These are phyloP conservation scores for Gaertneriomyces sp. DNA, from an alignment of 192 early-diverging fungal genomes.

Conservation along the genomic window DNA sequence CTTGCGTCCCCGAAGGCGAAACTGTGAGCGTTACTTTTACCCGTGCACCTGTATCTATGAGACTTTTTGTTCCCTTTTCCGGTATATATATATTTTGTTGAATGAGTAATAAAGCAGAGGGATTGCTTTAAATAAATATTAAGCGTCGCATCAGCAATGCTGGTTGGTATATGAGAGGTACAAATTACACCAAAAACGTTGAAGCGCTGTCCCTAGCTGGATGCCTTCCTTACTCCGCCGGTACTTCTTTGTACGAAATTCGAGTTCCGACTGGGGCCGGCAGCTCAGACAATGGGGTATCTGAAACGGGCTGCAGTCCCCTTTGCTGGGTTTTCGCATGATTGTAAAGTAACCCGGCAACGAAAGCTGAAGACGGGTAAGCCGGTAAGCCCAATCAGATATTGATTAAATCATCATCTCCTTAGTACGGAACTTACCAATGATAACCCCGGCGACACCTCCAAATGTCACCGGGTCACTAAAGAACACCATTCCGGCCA, in stretches of 20 bases:
- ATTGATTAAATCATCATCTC: too few species aligned
- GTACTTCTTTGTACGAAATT: too few species aligned
- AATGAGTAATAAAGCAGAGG: too few species aligned
- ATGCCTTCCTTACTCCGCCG: too few species aligned
- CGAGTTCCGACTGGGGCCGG: too few species aligned
- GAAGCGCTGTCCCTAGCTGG: too few species aligned
- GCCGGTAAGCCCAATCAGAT: background rate
- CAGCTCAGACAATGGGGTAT: background rate
- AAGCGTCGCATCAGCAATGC: too few species aligned
- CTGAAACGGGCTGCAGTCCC: slow-evolving; percentile 1
- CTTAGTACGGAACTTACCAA: slow-evolving; percentile 50
- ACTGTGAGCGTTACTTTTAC: slow-evolving; percentile 3
- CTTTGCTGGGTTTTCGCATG: slow-evolving; percentile 35
- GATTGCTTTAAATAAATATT: too few species aligned
- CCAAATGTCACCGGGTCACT: slow-evolving; percentile 75
- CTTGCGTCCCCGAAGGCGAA: slow-evolving; percentile 13
- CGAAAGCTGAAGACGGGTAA: slow-evolving; percentile 17
- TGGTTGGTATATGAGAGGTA: too few species aligned
- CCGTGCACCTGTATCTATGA: background rate
- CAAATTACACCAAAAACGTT: too few species aligned
- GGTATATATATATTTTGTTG: too few species aligned
- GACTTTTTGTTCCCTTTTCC: too few species aligned
- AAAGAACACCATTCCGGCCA: slow-evolving; percentile 95
- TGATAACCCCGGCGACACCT: slow-evolving; percentile 78
- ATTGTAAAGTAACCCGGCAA: slow-evolving; percentile 28